Evolutionary conservation across 352 stramenopile genomes (phyloP).

Genomic region (Globisporangium heterothallicum): DNA sequence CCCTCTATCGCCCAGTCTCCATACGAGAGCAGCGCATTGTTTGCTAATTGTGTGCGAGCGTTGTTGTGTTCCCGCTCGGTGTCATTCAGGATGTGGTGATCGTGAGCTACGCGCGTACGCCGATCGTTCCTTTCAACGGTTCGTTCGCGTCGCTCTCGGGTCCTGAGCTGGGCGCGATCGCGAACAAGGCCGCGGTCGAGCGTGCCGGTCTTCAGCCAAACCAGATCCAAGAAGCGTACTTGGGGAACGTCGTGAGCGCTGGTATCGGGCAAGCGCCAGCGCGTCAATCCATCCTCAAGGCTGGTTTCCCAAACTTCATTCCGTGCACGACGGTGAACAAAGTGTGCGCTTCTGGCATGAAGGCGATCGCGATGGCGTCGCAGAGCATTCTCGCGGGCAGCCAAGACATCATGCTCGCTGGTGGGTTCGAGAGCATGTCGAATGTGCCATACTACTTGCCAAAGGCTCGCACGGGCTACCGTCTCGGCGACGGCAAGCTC

Average conservation of each 20-base stretch:
- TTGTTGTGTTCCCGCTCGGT: no score
- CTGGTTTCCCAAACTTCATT: constrained; percentile 88
- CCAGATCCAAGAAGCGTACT: constrained; percentile 94
- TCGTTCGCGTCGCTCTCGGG: constrained; percentile 85
- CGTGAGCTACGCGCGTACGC: constrained; percentile 92
- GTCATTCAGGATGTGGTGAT: constrained; percentile 92
- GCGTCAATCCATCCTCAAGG: constrained; percentile 90
- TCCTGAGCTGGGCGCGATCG: constrained; percentile 90
- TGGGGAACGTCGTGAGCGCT: constrained; percentile 97
- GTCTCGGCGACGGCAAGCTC: constrained; percentile 88
- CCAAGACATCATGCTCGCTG: constrained; percentile 88
- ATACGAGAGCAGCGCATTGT: not conserved
- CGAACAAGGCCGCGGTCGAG: constrained; percentile 83
- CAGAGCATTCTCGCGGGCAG: constrained; percentile 87
- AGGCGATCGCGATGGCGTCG: constrained; percentile 77
- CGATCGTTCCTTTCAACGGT: constrained; percentile 95
- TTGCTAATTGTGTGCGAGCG: not conserved
- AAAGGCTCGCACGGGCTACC: constrained; percentile 88
- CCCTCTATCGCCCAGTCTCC: not conserved
- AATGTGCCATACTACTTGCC: constrained; percentile 97
- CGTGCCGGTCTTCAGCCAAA: constrained; percentile 55
- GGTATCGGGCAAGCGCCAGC: constrained; percentile 95
- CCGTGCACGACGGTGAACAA: constrained; percentile 99
- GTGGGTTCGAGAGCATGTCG: constrained; percentile 97
- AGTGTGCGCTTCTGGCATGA: constrained; percentile 96